Percentiles rank a stretch among this genome's conserved stretches.
phyloP scores from a whole-genome alignment of 1,139 yeast genomes.

The Blastobotrys elegans region DNA sequence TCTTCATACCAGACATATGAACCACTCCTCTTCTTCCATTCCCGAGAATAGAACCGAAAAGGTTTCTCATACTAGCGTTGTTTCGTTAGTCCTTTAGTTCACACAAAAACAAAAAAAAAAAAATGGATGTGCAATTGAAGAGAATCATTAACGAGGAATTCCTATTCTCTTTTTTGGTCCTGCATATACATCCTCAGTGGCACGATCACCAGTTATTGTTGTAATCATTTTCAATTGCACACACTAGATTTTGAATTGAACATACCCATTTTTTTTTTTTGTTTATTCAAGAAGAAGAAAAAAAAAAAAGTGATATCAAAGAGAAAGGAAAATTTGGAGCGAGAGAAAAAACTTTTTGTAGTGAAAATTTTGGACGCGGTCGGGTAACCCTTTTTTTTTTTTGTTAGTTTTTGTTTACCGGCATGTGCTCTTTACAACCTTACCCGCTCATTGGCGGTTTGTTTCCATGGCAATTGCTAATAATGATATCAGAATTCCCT shows the following conservation, averaged over 20 bases:
- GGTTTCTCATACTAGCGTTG: not conserved
- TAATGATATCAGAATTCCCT: no score
- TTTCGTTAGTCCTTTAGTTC: not conserved
- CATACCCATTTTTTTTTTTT: conserved; percentile 8
- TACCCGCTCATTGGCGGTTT: no score
- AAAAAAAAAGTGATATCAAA: conserved; percentile 5
- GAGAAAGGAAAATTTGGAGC: not conserved
- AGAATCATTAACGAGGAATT: conserved; percentile 62
- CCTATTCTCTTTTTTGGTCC: conserved; percentile 51
- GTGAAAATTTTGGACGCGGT: no score
- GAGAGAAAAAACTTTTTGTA: not conserved
- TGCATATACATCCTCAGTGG: conserved; percentile 63
- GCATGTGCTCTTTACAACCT: no score
- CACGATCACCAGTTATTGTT: conserved; percentile 24
- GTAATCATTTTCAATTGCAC: conserved; percentile 31
- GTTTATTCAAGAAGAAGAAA: not conserved
- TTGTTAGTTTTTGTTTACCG: no score
- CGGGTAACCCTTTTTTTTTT: no score
- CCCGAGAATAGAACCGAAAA: no score
- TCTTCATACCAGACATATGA: conserved; percentile 9
- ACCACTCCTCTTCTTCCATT: not conserved
- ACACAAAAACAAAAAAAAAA: not conserved
- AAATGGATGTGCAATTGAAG: not conserved
- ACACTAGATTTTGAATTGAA: not conserved
- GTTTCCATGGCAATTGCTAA: no score